Conservation (phyloP, 78 protist genomes). For the Dictyostelium intermedium region DNA sequence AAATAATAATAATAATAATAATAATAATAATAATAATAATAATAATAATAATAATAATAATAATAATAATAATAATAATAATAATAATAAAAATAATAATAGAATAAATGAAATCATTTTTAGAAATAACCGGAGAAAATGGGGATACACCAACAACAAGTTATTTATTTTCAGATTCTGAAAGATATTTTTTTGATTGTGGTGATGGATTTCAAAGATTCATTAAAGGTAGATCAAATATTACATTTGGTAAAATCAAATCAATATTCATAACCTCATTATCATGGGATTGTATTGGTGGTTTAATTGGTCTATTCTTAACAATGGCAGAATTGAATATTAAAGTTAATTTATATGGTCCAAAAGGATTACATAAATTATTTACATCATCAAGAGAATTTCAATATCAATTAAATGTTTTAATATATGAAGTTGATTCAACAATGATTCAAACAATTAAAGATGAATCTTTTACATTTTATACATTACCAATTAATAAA, state of each 20-base stretch:
- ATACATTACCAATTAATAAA: conserved; percentile 5
- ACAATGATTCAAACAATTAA: not conserved
- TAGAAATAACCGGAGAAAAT: conserved; percentile 44
- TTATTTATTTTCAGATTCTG: conserved; percentile 27
- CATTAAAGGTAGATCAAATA: not conserved
- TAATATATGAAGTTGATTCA: not conserved
- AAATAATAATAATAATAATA: no score
- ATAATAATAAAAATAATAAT: no score
- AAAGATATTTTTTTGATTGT: conserved; percentile 74
- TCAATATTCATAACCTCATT: conserved; percentile 30
- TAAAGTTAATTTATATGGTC: conserved; percentile 28
- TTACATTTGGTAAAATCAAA: not conserved
- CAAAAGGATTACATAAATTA: conserved; percentile 24
- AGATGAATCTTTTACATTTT: not conserved
- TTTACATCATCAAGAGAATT: conserved; percentile 32
- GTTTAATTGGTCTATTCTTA: conserved; percentile 21
- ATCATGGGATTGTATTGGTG: conserved; percentile 50
- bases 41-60: no score
- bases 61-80: no score
- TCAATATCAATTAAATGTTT: not conserved
- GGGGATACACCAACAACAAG: conserved; percentile 52
- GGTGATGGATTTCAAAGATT: conserved; percentile 85
- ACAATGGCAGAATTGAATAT: conserved; percentile 9
- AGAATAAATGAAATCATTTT: conserved; percentile 17
- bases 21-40: no score